Base-by-base conservation (phyloP, 2,329 filamentous ascomycete species). In the Dactylonectria macrodidyma region DNA sequence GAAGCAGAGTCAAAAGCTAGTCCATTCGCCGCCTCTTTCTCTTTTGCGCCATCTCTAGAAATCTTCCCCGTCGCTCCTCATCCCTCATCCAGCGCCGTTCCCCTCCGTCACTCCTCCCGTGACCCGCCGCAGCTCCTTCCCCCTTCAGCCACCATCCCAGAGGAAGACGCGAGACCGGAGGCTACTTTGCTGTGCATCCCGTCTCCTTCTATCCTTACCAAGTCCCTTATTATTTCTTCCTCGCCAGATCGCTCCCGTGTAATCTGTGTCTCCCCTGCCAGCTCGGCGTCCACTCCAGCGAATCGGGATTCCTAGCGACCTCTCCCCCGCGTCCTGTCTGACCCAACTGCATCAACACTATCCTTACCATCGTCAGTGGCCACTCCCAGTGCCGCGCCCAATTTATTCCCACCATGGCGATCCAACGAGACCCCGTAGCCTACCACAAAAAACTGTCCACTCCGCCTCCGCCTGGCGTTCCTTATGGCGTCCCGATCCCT, bases 401-500 rank as follows among this genome's bases (percentile, higher is more conserved):
- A 19, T 19, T 19, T 19, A 19, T 19, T 19, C 19, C 19, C 73
- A 75, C 63, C 68, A 81, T 82, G 80, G 73, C 80, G 62, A 75
- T 77, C 63, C 71, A 75, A 68, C 74, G 72, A 60, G 77, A 81
- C 71, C 73, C 77, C 50, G 70, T 77, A 62, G 82, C 85, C 47
- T 81, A 82, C 70, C 83, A 87, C 73, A 79, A 83, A 71, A 88
- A 91, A 78, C 82, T 94, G 65, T 82, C 86, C 59, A 79, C 83
- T 64, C 86, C 89, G 16, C 94, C 94, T 55, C 91, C 93, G 3
- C 88, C 91, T 9, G 94, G 94, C 71, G 84, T 89, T 56, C 93
- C 95, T 1, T 96, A 96, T 79, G 93, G 92, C 52, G 85, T 97
- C 14, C 84, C 94, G 12, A 76, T 99, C 22, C 92, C 94, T 1